Base-by-base conservation (phyloP, 345 rosid species). In the Eucalyptus globulus region DNA sequence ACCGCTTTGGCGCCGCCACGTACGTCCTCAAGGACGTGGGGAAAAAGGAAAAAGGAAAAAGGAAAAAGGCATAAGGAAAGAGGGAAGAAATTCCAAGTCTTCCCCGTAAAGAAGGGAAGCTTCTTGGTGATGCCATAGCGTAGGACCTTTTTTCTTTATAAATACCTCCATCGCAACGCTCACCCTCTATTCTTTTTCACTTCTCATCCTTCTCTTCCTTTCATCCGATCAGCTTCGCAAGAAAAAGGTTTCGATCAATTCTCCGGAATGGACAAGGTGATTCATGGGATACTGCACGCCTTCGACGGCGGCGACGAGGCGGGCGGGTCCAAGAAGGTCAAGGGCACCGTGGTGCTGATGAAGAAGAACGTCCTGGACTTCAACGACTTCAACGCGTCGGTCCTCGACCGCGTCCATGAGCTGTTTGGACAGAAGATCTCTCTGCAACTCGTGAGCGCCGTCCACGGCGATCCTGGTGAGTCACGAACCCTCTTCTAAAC, bases 351-450 rank as follows among this genome's bases (percentile, higher is more conserved):
- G 65, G 95, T 96, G 86, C 90, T 97, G 94, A 97, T 96, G 98
- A 97, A 94, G 93, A 97, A 97, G 91, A 96, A 96, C 89, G 98
- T 95, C 72, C 90, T 97, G 91, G 99, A 95, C 89, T 94, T 97
- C 93, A 97, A 93, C 87, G 99, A 97, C 91, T 94, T 95, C 88
- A 49, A 90, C 19, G 97, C 96, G 86, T 93, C 97, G 24, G 9
- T 96, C 49, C 94, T 95, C 29, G 99, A 97, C 88, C 90, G 95
- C 16, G 22, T 97, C 58, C 93, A 94, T 34, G 99, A 97, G 88
- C 87, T 97, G 90, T 47, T 95, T 13, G 97, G 98, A 37, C 91
- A 91, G 86, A 80, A 91, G 80, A 95, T 97, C 76, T 93, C 96
- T 76, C 93, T 97, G 88, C 98, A 94, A 49, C 99, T 97, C 81